Evolutionary conservation across 2,329 filamentous ascomycete genomes (phyloP).

Genomic region (Trichoderma sp.): DNA sequence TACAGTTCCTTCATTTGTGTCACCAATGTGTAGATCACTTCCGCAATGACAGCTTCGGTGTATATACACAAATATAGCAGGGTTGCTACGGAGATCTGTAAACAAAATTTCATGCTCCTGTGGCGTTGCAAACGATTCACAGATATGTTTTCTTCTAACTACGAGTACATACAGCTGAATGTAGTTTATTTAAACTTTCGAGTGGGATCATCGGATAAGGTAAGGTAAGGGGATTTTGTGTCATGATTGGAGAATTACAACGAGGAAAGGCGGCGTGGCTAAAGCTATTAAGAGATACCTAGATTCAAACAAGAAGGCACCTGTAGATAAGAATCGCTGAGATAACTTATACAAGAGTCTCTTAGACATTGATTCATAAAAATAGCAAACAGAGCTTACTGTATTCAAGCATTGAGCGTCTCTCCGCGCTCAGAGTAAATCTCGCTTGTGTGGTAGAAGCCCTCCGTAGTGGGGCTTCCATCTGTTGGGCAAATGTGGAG

Average conservation of each 20-base stretch:
- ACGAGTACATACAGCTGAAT: neutral
- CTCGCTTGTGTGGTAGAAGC: conserved; percentile 15
- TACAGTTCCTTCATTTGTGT: neutral
- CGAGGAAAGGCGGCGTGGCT: neutral
- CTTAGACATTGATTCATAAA: neutral
- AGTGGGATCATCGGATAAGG: neutral
- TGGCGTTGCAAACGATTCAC: neutral
- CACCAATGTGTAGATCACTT: neutral
- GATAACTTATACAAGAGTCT: neutral
- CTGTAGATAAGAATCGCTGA: neutral
- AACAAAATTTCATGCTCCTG: rapidly evolving
- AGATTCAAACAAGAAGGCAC: neutral
- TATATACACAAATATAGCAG: neutral
- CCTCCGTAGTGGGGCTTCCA: neutral
- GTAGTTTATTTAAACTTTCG: neutral
- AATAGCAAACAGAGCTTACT: neutral
- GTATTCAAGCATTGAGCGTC: neutral
- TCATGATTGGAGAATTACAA: neutral
- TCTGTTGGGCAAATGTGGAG: conserved; percentile 20
- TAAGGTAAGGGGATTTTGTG: neutral
- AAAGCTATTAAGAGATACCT: neutral
- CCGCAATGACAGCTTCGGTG: neutral
- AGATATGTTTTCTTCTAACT: neutral
- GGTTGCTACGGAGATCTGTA: neutral
- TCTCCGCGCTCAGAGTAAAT: neutral